These are phyloP conservation scores for Zopfia rhizophila DNA, from an alignment of 2,329 filamentous ascomycete genomes.

Conservation along the genomic window DNA sequence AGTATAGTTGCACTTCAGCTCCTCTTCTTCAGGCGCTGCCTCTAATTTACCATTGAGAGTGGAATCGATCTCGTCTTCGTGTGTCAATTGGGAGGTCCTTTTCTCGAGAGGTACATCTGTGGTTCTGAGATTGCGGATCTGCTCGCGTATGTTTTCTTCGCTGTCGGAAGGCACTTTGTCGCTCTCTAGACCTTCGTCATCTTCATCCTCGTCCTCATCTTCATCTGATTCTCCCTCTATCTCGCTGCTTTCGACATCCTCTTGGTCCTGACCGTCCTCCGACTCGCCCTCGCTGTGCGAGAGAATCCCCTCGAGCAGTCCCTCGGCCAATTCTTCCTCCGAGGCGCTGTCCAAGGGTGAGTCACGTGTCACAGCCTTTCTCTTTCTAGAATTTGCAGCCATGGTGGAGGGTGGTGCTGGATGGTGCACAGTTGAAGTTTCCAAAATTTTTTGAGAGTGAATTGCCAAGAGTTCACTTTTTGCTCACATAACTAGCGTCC, in stretches of 20 bases:
- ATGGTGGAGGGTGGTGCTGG: conserved; percentile 29
- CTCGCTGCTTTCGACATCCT: conserved; percentile 37
- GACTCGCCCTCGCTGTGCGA: conserved; percentile 55
- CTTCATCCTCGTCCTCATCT: conserved; percentile 50
- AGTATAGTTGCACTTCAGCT: conserved; percentile 63
- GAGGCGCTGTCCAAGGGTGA: conserved; percentile 40
- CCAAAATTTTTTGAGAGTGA: conserved; percentile 31
- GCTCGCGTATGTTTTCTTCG: conserved; percentile 55
- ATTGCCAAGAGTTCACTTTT: conserved; percentile 36
- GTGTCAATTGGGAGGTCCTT: conserved; percentile 26
- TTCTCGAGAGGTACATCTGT: conserved; percentile 33
- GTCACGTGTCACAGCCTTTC: conserved; percentile 55
- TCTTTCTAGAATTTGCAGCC: conserved; percentile 61
- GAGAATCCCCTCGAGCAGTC: conserved; percentile 54
- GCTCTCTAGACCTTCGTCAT: conserved; percentile 52
- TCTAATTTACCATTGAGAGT: conserved; percentile 37
- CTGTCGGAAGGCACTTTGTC: conserved; percentile 54
- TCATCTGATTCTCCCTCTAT: conserved; percentile 45
- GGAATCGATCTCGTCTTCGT: conserved; percentile 27
- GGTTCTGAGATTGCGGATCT: conserved; percentile 56
- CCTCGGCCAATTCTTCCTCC: conserved; percentile 50
- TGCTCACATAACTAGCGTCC: conserved; percentile 26
- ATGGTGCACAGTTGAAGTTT: not conserved
- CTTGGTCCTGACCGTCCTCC: conserved; percentile 32
- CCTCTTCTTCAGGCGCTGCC: conserved; percentile 37